Percentiles rank a stretch among this genome's conserved stretches.
phyloP scores from a whole-genome alignment of 352 stramenopile species.

The Pythium guiyangense region DNA sequence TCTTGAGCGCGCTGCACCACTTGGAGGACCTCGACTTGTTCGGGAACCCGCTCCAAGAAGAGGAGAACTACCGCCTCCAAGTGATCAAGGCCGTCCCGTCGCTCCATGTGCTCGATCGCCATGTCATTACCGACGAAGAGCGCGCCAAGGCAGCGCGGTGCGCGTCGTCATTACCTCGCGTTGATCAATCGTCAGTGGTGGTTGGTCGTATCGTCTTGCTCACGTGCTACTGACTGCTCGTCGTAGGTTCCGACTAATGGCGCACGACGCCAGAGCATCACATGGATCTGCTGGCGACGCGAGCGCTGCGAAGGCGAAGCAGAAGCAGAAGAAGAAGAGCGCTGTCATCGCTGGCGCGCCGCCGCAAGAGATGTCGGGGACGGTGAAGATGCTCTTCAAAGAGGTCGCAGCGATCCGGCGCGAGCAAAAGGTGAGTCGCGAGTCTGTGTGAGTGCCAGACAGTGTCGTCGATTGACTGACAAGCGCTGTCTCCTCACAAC shows the following conservation, averaged over 20 bases:
- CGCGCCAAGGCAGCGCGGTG: slow-evolving; percentile 35
- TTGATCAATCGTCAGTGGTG: neutral
- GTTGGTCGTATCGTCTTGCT: no score
- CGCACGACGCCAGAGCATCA: neutral
- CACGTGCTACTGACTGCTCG: neutral
- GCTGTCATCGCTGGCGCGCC: slow-evolving; percentile 22
- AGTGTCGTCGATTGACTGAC: neutral
- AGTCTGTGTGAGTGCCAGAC: neutral
- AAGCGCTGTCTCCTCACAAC: neutral
- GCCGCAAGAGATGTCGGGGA: slow-evolving; percentile 53
- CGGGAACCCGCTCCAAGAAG: slow-evolving; percentile 71
- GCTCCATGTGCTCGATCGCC: slow-evolving; percentile 70
- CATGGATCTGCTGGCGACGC: neutral
- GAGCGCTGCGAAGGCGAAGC: neutral
- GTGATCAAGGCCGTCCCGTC: slow-evolving; percentile 74
- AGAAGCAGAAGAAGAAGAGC: slow-evolving; percentile 19
- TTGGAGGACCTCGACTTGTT: slow-evolving; percentile 80
- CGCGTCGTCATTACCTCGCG: neutral
- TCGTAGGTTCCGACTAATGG: slow-evolving; percentile 7
- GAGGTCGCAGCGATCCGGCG: slow-evolving; percentile 49
- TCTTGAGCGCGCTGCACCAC: slow-evolving; percentile 55
- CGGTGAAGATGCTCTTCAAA: slow-evolving; percentile 66
- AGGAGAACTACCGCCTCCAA: slow-evolving; percentile 83
- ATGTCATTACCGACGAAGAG: slow-evolving; percentile 77
- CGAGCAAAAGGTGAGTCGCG: slow-evolving; percentile 26